These are phyloP conservation scores for Pseudogymnoascus sp. DNA, from an alignment of 2,329 filamentous ascomycete species.

Conservation along the genomic window DNA sequence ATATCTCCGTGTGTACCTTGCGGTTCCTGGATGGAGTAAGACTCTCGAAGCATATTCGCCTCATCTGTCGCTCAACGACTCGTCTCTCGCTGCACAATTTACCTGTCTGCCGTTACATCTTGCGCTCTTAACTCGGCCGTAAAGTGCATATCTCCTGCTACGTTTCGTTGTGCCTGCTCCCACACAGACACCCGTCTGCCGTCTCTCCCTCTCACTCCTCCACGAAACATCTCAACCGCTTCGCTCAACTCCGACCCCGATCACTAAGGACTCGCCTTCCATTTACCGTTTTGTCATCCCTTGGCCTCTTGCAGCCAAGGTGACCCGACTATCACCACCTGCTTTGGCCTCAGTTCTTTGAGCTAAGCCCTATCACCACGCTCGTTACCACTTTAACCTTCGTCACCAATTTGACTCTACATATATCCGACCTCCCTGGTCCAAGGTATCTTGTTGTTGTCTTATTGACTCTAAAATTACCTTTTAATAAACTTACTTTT, in stretches of 20 bases:
- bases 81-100: neutral
- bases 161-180: neutral
- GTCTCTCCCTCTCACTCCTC: neutral
- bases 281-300: neutral
- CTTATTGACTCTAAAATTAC: neutral
- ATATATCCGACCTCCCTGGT: neutral
- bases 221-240: neutral
- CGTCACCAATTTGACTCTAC: neutral
- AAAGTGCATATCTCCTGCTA: neutral
- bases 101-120: slow-evolving; percentile 8
- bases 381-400: slow-evolving; percentile 1
- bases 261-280: neutral
- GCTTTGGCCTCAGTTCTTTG: neutral
- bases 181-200: neutral
- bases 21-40: neutral
- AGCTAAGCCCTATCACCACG: slow-evolving; percentile 8
- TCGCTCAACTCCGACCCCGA: neutral
- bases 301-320: neutral
- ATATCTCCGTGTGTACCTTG: neutral
- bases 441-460: neutral
- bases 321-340: neutral
- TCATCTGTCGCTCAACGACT: neutral
- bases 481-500: neutral
- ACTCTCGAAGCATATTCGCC: neutral
- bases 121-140: neutral